phyloP scores from a whole-genome alignment of 179 eudicot genomes.

The Amaranthus tricolor region DNA sequence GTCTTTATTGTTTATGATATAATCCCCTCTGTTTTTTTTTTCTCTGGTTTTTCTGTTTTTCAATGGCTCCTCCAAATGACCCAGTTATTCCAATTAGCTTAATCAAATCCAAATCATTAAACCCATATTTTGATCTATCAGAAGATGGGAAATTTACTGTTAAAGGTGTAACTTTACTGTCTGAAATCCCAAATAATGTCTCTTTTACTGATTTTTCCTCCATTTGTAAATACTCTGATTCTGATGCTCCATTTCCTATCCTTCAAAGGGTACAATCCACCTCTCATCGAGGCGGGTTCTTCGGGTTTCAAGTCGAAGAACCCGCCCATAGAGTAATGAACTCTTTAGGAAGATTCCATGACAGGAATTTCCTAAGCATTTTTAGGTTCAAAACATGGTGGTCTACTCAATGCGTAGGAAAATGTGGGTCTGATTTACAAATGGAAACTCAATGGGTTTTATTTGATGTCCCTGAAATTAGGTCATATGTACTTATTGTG shows the following conservation, averaged over 20 bases:
- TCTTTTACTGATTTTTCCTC: conserved; percentile 44
- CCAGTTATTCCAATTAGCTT: conserved; percentile 14
- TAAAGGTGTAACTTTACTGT: conserved; percentile 39
- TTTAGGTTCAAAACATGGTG: conserved; percentile 82
- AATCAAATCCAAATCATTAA: conserved; percentile 20
- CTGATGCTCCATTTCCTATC: conserved; percentile 45
- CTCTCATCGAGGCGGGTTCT: conserved; percentile 51
- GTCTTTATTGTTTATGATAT: neutral
- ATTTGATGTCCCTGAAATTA: conserved; percentile 50
- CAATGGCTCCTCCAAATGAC: conserved; percentile 39
- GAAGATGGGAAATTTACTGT: conserved; percentile 42
- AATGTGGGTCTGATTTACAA: conserved; percentile 54
- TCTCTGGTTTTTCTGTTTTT: conserved; percentile 5
- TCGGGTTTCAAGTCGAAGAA: conserved; percentile 44
- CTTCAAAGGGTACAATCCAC: conserved; percentile 40
- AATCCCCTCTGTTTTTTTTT: neutral
- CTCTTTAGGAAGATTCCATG: conserved; percentile 51
- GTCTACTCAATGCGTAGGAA: conserved; percentile 76
- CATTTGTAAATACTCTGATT: conserved; percentile 39
- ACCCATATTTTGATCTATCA: conserved; percentile 32
- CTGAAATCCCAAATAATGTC: conserved; percentile 50
- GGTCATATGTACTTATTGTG: conserved; percentile 47
- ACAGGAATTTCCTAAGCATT: conserved; percentile 52
- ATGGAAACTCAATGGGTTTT: conserved; percentile 70
- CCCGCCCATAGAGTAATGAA: conserved; percentile 40